Evolutionary conservation across 768 basidiomycete species (phyloP), one percentile per base, ranked within the genome.

Genomic region (Suillus occidentalis): DNA sequence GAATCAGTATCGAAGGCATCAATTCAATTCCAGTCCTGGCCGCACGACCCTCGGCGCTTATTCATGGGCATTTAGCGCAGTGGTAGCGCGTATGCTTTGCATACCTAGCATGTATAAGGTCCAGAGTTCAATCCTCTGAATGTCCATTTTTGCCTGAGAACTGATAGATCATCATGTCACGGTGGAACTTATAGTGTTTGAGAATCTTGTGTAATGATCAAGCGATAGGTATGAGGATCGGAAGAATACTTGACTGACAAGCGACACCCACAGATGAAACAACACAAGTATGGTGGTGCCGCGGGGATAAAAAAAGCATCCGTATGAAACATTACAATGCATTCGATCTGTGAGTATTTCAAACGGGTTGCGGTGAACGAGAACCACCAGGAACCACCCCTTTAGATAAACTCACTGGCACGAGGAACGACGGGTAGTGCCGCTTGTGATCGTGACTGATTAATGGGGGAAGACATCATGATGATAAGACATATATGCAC

Each of bases 1-100:
- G 20, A n/a, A 45, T 9, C 43, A 45, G 16, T 18, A 8, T 43
- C 42, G 18, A 43, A 20, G 42, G 42, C 8, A 8, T 12, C 37
- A 3, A 12, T 8, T 36, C 37, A 12, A 3, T 39, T 39, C 39
- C 39, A 13, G 14, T 40, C 37, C 12, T 37, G 6, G 34, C 34
- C 34, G 16, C 50, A 52, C 16, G 52, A 18, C 9, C 16, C 4
- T 18, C 20, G 12, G 34, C 20, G 20, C 37, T 40, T 40, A 18
- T 59, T 42, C 57, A 66, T 63, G 73, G 69, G 66, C 66, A 66
- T 68, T 70, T 73, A 73, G 72, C 72, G 72, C 72, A 77, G 76
- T 79, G 78, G 78, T 79, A 79, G 78, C 78, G 78, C 78, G 78
- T 71, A 79, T 79, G 78, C 78, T 79, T 79, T 79, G 78, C 78